Evolutionary conservation across 345 rosid species (phyloP).

Genomic region (Garcia nutans): DNA sequence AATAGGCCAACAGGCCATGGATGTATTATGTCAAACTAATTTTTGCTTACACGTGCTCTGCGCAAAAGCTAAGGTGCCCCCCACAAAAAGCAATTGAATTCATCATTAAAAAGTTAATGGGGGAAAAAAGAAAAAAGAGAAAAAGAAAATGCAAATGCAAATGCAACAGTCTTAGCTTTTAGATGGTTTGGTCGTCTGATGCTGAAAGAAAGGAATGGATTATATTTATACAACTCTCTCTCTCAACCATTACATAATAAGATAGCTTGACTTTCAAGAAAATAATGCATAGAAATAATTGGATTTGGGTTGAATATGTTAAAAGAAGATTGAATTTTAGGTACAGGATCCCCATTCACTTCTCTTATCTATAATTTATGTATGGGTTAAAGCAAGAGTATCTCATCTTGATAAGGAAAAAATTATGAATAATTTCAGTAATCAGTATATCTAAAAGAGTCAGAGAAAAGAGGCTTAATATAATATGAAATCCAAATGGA

Average conservation of each 20-base stretch:
- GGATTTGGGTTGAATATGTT: slow-evolving; percentile 4
- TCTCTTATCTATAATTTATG: not conserved
- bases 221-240: no score
- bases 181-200: slow-evolving; percentile 1
- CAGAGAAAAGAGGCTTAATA: not conserved
- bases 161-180: slow-evolving; percentile 8
- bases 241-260: slow-evolving; percentile 8
- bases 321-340: slow-evolving; percentile 18
- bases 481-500: not conserved
- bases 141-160: not conserved
- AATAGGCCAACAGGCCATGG: slow-evolving; percentile 18
- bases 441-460: no score
- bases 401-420: slow-evolving; percentile 20
- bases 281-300: slow-evolving; percentile 22
- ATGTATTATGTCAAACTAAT: not conserved
- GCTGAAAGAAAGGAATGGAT: slow-evolving; percentile 12
- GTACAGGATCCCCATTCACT: not conserved
- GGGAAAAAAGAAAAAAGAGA: not conserved
- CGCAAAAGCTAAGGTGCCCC: slow-evolving; percentile 4
- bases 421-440: not conserved
- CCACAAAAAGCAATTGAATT: not conserved
- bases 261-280: slow-evolving; percentile 32
- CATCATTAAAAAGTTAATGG: slow-evolving; percentile 16
- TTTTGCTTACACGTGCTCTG: slow-evolving; percentile 30
- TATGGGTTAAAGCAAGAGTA: slow-evolving; percentile 26